Base-by-base conservation (phyloP, 805 yeast species). In the Metschnikowia hibisci region DNA sequence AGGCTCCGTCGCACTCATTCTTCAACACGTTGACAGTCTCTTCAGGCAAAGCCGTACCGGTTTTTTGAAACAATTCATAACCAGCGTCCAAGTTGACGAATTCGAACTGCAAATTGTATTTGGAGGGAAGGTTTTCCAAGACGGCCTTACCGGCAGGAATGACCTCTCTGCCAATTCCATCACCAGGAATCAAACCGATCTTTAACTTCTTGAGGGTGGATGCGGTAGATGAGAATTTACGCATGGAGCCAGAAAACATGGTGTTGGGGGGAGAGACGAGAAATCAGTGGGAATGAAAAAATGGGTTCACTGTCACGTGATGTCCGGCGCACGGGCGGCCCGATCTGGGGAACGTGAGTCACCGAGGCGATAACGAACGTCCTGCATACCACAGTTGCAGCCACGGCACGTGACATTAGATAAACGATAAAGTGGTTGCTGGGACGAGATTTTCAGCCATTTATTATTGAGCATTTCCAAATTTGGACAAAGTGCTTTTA, bases 151-250 rank as follows among this genome's bases (percentile, higher is more conserved):
- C 99, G 34, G 98, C 96, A 48, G 99, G 99, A 47, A 93, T 90
- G 36, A 93, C 99, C 69, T 93, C 99, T 60, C 85, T 81, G 43
- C 99, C 99, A 55, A 93, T 93, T 53, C 99, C 99, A 65, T 93
- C 99, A 63, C 99, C 99, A 41, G 99, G 96, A 55, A 93, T 90
- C 61, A 93, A 76, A 46, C 87, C 84, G 41, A 70, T 70, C 52
- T 67, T 70, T 49, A 70, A 57, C 39, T 59, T 55, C 54, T 66
- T 68, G 48, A 60, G 50, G 20, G 63, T 49, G 9, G 57, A 44
- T 11, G 66, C 44, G n/a, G 69, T 46, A 28, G 67, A 55, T 27
- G 71, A 60, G 43, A 67, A 64, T 13, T 56, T 47, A 46, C 67
- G 66, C 32, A 37, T 14, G n/a, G 54, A 51, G 34, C 48, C 46